These are phyloP conservation scores for Trebouxiophyceae sp. DNA, from an alignment of 163 green algal species.

Conservation along the genomic window DNA sequence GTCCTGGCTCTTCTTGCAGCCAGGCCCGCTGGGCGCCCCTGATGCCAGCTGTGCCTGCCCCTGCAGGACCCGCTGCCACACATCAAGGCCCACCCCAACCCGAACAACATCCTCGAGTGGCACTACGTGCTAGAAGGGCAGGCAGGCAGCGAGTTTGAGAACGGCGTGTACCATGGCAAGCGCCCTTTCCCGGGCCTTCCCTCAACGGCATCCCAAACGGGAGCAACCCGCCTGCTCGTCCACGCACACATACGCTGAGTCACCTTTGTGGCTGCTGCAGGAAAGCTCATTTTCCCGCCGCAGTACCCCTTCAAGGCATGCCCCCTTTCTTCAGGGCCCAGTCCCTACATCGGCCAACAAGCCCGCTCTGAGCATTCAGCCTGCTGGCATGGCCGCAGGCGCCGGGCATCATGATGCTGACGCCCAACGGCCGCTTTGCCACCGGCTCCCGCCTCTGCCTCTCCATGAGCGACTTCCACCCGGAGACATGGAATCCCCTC, in stretches of 20 bases:
- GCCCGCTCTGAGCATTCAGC: too few species aligned
- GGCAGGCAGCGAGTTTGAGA: conserved; percentile 41
- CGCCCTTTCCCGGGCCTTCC: conserved; percentile 62
- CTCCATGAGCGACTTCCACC: conserved; percentile 75
- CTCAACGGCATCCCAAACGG: too few species aligned
- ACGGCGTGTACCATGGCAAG: conserved; percentile 58
- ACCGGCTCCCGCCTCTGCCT: conserved; percentile 64
- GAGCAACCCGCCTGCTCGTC: too few species aligned
- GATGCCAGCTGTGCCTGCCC: neutral
- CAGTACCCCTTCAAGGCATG: conserved; percentile 78
- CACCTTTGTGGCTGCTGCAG: too few species aligned
- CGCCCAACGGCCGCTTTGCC: conserved; percentile 85
- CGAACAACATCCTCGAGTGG: conserved; percentile 56
- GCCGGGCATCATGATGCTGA: conserved; percentile 81
- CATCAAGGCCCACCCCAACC: conserved; percentile 43
- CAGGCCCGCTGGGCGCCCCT: neutral
- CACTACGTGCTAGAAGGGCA: conserved; percentile 59
- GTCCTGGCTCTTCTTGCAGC: neutral
- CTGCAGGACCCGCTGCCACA: conserved; percentile 40
- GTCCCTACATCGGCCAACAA: too few species aligned
- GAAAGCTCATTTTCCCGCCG: conserved; percentile 53
- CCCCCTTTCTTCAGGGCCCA: conserved; percentile 66
- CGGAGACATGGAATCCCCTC: conserved; percentile 56
- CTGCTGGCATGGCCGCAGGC: too few species aligned
- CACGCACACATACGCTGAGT: too few species aligned